Base-by-base conservation (phyloP, 2,329 filamentous ascomycete species). In the Lasiodiplodia citricola region DNA sequence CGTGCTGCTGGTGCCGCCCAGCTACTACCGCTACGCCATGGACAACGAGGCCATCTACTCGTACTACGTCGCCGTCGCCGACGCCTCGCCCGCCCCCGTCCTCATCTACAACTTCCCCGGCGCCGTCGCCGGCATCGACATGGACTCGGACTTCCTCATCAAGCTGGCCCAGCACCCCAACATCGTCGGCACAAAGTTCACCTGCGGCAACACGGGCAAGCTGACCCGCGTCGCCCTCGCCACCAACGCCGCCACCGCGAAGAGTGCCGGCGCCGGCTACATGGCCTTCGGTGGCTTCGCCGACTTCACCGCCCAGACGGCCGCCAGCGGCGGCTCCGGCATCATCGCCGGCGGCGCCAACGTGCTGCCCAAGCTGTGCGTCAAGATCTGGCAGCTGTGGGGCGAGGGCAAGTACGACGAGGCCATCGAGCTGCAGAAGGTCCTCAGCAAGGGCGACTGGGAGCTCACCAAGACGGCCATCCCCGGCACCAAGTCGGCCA, bases 21-120 rank as follows among this genome's bases (percentile, higher is more conserved):
- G 89, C 71, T 97, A 96, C 84, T 97, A 94, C 86, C 90, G 91
- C 68, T 86, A 87, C 65, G 90, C 91, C 73, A 90, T 92, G 79
- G 91, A 92, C 77, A 91, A 94, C 74, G 86, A 89, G 63, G 87
- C 91, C 70, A 85, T 96, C 69, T 87, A 90, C 76, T 87, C 91
- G 73, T 94, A 91, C 83, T 94, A 91, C 83, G 87, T 84, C 67
- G 86, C 87, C 68, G 92, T 97, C 5, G 93, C 93, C 58, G 91
- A 95, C 78, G 85, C 80, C 50, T 92, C 90, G 63, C 90, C 92
- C 5, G 82, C 96, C 10, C 92, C 92, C n/a, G 79, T 97, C 67
- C 87, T 96, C 72, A 83, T 97, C 58, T 97, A 97, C 87, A 97
- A 96, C 84, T 97, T 96, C 83, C 93, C 93, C 0, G 93, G 92